phyloP scores from a whole-genome alignment of 2,329 filamentous ascomycete species.

The Aspergillus pseudoterreus region DNA sequence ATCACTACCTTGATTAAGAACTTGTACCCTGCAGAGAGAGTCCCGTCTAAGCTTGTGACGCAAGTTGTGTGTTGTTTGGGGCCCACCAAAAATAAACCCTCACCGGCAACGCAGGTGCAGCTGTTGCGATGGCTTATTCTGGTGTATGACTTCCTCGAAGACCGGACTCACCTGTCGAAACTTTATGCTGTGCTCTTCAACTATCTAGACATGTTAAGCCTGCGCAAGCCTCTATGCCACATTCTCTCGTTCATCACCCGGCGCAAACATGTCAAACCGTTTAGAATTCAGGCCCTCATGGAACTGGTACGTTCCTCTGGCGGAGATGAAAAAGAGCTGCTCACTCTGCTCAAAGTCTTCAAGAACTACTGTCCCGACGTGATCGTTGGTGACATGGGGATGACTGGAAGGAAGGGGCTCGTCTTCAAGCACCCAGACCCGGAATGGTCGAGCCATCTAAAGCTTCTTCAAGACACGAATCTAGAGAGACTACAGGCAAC shows the following conservation, averaged over 20 bases:
- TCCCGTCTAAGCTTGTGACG: constrained; percentile 60
- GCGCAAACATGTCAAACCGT: constrained; percentile 77
- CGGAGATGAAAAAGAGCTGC: constrained; percentile 69
- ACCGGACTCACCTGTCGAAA: constrained; percentile 60
- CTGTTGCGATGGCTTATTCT: constrained; percentile 76
- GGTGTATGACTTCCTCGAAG: constrained; percentile 68
- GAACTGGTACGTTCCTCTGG: constrained; percentile 47
- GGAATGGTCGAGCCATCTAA: constrained; percentile 68
- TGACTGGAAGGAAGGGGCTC: constrained; percentile 30
- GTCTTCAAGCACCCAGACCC: constrained; percentile 64
- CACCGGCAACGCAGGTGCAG: constrained; percentile 64
- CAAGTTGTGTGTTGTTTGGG: constrained; percentile 71
- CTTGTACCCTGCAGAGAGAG: constrained; percentile 66
- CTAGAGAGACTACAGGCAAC: constrained; percentile 39
- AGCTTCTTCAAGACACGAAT: constrained; percentile 61
- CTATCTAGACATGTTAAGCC: constrained; percentile 73
- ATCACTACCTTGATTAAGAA: constrained; percentile 66
- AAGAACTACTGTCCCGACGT: constrained; percentile 91
- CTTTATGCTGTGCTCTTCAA: constrained; percentile 77
- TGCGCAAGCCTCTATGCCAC: constrained; percentile 69
- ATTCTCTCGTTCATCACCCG: constrained; percentile 74
- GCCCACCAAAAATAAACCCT: constrained; percentile 71
- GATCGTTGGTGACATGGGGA: constrained; percentile 66
- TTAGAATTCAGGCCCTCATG: constrained; percentile 71
- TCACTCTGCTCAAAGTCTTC: constrained; percentile 74